Base-by-base conservation (phyloP, 768 basidiomycete species). In the Gloeophyllum trabeum region DNA sequence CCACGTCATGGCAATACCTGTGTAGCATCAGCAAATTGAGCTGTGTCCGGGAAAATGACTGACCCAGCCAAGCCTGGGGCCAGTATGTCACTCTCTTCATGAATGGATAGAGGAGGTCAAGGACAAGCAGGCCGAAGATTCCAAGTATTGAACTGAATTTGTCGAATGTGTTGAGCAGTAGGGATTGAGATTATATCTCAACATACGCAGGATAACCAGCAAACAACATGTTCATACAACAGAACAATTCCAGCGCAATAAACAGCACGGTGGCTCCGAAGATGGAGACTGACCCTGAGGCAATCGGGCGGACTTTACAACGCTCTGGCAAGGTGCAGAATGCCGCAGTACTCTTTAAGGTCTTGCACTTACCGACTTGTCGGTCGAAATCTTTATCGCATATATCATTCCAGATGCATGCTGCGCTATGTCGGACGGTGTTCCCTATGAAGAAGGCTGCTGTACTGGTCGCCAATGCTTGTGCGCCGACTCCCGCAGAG, bases 21-120 rank as follows among this genome's bases (percentile, higher is more conserved):
- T n/a, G n/a, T n/a, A n/a, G n/a, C n/a, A n/a, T n/a, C n/a, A n/a
- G n/a, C n/a, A n/a, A n/a, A n/a, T n/a, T n/a, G n/a, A n/a, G n/a
- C n/a, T n/a, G n/a, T n/a, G n/a, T n/a, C n/a, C n/a, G n/a, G n/a
- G n/a, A n/a, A n/a, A n/a, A n/a, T n/a, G n/a, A n/a, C n/a, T n/a
- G n/a, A n/a, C 75, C 75, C 1, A 79, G 66, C 73, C 72, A 76
- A 0, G 73, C 73, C 49, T 79, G 76, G 0, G 76, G 76, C 75
- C 75, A 79, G 47, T 75, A 57, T 0, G 75, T 77, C 30, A 68
- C 54, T 5, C 75, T 63, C 49, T 79, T 79, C 42, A 76, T 58
- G 5, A 77, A 60, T 10, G 76, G 76, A 52, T 72, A 74, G 40
- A 70, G 19, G 19, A 40, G 39, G 19, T 25, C 10, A 25, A 10